Base-by-base conservation (phyloP, 306 rosid species). In the Quercus gilva region DNA sequence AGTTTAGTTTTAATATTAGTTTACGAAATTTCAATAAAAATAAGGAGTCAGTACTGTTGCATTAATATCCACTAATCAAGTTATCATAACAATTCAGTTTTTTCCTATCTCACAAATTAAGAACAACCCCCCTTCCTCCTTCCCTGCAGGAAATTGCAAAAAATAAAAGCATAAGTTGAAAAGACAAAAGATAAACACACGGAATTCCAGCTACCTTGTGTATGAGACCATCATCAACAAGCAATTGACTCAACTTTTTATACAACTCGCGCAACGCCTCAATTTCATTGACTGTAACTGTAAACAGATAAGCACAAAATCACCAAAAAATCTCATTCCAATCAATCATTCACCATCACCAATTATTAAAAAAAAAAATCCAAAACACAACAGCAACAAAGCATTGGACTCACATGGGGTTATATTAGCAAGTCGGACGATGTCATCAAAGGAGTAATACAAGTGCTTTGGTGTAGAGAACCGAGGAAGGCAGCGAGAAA, bases 261-360 rank as follows among this genome's bases (percentile, higher is more conserved):
- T 84, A 92, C 79, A 90, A 60, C 43, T 90, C 97, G 20, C 80
- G 83, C 87, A 92, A 80, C 1, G 97, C 97, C 76, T 92, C 97
- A 51, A 92, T 79, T 60, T 92, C 97, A 83, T 92, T 92, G 43
- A 92, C 89, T 76, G 59, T 81, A 84, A 92, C 94, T 91, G 87
- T 57, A 7, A 68, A 20, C 78, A 26, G 52, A 41, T 55, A 45
- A 51, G 10, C 19, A 70, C 49, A 78, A 14, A 68, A 80, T 58
- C 45, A 64, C 19, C 21, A 53, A 43, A 10, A 10, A 4, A n/a
- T 23, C 2, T 2, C 57, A 55, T 79, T 60, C 56, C 45, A 23
- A 3, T 0, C 41, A 49, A 65, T 49, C 15, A 55, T 17, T 21
- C 2, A 18, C 1, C 7, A 5, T 12, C 18, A 45, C 25, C 52